Conservation (phyloP, 2,329 filamentous ascomycete species). For the Spiromastix sp. region DNA sequence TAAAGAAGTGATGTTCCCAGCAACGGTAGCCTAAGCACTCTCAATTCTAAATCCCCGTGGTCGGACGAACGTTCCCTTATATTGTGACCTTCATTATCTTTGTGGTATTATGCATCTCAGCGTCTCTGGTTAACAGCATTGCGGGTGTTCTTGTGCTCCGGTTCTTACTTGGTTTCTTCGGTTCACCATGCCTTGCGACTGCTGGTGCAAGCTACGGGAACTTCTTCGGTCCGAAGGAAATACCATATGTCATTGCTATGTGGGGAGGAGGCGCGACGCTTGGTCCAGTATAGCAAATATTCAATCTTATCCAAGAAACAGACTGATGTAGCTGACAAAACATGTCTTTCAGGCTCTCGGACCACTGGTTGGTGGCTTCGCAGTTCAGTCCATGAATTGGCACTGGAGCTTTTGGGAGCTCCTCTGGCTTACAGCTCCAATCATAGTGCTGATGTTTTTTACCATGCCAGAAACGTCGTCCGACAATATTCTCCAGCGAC, state of each 20-base stretch:
- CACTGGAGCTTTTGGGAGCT: conserved; percentile 55
- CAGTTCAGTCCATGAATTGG: conserved; percentile 48
- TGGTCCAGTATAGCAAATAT: too few relatives aligned
- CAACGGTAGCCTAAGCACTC: too few relatives aligned
- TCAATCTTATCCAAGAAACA: too few relatives aligned
- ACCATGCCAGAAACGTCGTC: conserved; percentile 55
- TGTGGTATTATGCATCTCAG: conserved; percentile 39
- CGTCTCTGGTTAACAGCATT: conserved; percentile 40
- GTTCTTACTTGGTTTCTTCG: conserved; percentile 43
- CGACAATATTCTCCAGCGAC: conserved; percentile 50
- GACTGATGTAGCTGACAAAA: too few relatives aligned
- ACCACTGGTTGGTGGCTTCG: conserved; percentile 51
- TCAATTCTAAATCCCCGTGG: conserved; percentile 40
- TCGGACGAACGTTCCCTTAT: conserved; percentile 43
- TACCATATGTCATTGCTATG: conserved; percentile 47
- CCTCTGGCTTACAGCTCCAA: conserved; percentile 50
- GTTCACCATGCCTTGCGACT: conserved; percentile 35
- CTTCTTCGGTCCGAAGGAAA: conserved; percentile 29
- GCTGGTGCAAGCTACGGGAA: conserved; percentile 36
- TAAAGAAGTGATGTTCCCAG: too few relatives aligned
- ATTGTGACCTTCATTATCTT: conserved; percentile 39
- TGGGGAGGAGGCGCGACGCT: conserved; percentile 43
- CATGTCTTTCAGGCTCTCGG: too few relatives aligned
- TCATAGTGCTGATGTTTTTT: conserved; percentile 52
- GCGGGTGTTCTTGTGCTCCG: conserved; percentile 43